Evolutionary conservation across 2,329 filamentous ascomycete genomes (phyloP), one percentile per base, ranked within the genome.

Genomic region (Scopulariopsis brevicaulis): DNA sequence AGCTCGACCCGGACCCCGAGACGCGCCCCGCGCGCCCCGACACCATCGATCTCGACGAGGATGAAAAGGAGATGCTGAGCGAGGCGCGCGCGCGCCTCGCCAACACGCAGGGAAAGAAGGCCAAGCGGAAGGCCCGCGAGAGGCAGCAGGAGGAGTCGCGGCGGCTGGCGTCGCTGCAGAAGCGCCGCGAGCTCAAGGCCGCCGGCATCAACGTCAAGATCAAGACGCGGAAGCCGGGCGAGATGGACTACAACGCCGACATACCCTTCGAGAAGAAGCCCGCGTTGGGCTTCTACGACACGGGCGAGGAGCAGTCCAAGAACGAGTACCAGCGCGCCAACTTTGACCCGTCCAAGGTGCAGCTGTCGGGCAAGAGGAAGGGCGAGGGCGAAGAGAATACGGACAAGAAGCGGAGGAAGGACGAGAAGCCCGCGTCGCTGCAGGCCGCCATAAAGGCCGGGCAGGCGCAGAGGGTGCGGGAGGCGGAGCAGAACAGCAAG

Each of bases 171-270:
- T 84, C 93, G 43, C 75, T 99, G 62, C 94, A 97, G 75, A 99
- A 99, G 77, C 85, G 94, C 46, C 84, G 94, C 64, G 94, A 99
- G 74, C 83, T 99, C 63, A 99, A 99, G 76, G 95, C 92, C 69
- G 91, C 94, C 1, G 94, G 94, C 54, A 97, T 99, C 74, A 99
- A 99, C 71, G 91, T 97, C 76, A 99, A 97, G 73, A 86, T 97
- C 59, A 85, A 85, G 2, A 94, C 88, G 15, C 84, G 88, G 60
- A 97, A 97, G 77, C 86, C 90, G 77, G 94, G 94, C 0, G 87
- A 97, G 75, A 99, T 99, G 90, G 94, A 99, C 72, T 99, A 99
- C 77, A 99, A 99, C 72, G 94, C 94, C 65, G 94, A 99, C 65
- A 96, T 99, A 63, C 94, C 94, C 0, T 97, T 99, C 63, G 94